These are phyloP conservation scores for Colletotrichum tropicicola DNA, from an alignment of 2,329 filamentous ascomycete genomes.

Conservation along the genomic window DNA sequence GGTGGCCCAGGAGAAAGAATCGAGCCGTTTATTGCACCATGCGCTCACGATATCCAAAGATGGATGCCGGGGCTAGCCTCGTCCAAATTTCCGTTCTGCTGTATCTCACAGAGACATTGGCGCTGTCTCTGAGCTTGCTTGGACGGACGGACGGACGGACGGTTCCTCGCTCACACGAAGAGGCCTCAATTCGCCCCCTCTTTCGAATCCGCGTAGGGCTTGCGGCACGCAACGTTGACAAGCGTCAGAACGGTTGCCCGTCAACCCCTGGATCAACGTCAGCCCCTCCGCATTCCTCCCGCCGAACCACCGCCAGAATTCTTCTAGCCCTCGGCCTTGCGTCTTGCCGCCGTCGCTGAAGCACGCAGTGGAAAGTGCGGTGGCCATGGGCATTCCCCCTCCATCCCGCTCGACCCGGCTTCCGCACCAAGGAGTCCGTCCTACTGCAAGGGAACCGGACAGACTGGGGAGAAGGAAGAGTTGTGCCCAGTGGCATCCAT, in stretches of 20 bases:
- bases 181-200: not conserved
- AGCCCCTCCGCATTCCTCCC: not conserved
- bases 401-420: not conserved
- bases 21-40: not conserved
- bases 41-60: not conserved
- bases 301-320: not conserved
- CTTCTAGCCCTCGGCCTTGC: not conserved
- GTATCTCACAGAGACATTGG: no score
- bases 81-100: not conserved
- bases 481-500: no score
- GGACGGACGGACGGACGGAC: no score
- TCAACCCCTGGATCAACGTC: constrained; percentile 8
- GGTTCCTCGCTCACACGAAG: no score
- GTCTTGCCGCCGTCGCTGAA: not conserved
- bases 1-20: not conserved
- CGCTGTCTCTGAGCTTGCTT: no score
- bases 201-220: not conserved
- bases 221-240: not conserved
- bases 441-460: not conserved
- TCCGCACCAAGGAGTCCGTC: not conserved
- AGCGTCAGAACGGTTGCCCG: not conserved
- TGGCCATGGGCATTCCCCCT: not conserved
- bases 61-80: not conserved
- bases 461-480: no score
- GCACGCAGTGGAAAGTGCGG: constrained; percentile 9